Conservation (phyloP, 2,329 filamentous ascomycete genomes). For the Colletotrichum magnum region DNA sequence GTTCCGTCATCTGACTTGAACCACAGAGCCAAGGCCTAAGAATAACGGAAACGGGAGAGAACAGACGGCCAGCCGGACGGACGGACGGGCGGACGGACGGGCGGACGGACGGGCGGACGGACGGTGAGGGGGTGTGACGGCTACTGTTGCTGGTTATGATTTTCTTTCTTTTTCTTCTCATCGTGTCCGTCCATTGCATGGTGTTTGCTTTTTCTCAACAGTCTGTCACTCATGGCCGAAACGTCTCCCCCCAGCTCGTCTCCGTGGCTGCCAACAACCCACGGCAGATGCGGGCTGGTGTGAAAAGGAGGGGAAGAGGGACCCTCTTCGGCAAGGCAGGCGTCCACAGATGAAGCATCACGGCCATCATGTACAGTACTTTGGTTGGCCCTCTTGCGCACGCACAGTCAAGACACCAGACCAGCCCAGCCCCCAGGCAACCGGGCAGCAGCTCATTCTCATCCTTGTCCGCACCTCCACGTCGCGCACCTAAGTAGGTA, state of each 20-base stretch:
- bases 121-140: no score
- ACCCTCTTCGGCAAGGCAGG: neutral
- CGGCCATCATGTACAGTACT: constrained; percentile 28
- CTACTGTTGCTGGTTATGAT: no score
- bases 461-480: constrained; percentile 6
- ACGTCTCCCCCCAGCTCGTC: neutral
- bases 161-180: neutral
- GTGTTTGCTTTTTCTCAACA: no score
- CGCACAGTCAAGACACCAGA: no score
- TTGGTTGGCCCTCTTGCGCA: constrained; percentile 12
- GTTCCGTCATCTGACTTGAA: no score
- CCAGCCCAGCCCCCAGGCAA: constrained; percentile 23
- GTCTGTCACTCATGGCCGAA: no score
- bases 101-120: no score
- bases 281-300: constrained; percentile 18
- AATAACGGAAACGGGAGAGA: no score
- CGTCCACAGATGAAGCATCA: neutral
- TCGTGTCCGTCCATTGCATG: neutral
- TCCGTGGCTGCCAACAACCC: constrained; percentile 21
- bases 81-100: no score
- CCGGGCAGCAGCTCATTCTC: constrained; percentile 8
- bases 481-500: constrained; percentile 3
- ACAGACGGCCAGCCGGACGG: no score
- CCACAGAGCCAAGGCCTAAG: no score
- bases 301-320: neutral